A percentile compares a stretch with the other conserved stretches of the same genome.
These are phyloP conservation scores for Chaetomiaceae sp. DNA, from an alignment of 2,329 filamentous ascomycete genomes.

Conservation along the genomic window DNA sequence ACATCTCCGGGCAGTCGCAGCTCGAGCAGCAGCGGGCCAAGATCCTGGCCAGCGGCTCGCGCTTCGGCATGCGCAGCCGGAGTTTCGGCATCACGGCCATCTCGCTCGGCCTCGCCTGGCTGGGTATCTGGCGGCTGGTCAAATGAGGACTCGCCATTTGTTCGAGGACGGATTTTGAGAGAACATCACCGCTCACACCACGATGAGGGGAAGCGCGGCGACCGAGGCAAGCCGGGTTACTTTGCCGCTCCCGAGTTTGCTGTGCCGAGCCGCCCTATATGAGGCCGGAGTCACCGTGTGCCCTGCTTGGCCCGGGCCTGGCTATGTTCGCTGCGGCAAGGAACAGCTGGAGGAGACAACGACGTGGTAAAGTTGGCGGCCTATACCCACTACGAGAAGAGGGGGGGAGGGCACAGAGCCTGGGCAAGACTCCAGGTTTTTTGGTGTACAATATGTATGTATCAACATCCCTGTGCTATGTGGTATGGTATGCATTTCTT, in stretches of 20 bases:
- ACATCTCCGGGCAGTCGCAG: constrained; percentile 68
- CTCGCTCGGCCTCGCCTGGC: constrained; percentile 62
- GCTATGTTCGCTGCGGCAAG: not conserved
- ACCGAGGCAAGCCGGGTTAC: not conserved
- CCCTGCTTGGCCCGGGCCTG: too few species aligned
- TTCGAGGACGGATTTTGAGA: too few species aligned
- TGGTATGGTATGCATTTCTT: too few species aligned
- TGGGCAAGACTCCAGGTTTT: not conserved
- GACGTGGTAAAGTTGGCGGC: not conserved
- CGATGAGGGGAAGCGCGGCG: not conserved
- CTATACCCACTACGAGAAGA: too few species aligned
- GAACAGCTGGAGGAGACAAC: not conserved
- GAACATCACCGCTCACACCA: not conserved
- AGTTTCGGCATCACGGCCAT: constrained; percentile 63
- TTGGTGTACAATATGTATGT: not conserved
- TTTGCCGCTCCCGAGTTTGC: too few species aligned
- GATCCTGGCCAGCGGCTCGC: constrained; percentile 65
- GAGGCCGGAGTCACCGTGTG: too few species aligned
- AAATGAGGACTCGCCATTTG: constrained; percentile 43
- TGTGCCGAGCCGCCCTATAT: too few species aligned
- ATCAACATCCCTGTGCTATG: not conserved
- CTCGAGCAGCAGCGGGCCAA: constrained; percentile 60
- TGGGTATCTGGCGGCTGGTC: constrained; percentile 66
- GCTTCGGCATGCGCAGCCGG: constrained; percentile 69
- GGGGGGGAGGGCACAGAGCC: too few species aligned